Evolutionary conservation across 1,284 basidiomycete species (phyloP).

Genomic region (Irpex sp.): DNA sequence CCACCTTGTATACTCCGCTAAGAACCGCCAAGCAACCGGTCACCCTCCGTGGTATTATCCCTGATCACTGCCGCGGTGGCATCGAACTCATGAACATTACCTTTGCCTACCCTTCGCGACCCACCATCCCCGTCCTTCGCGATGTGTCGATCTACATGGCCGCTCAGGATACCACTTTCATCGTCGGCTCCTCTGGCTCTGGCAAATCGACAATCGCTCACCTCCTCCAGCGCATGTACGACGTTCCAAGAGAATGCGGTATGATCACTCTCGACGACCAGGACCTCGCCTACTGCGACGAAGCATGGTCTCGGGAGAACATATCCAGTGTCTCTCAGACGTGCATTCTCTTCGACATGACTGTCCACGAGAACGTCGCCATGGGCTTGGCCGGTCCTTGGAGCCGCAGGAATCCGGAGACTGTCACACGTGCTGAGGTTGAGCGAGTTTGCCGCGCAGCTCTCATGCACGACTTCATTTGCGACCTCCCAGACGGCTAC

Average conservation of each 20-base stretch:
- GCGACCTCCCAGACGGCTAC: conserved; percentile 83
- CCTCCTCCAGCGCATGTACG: conserved; percentile 81
- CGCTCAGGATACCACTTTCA: conserved; percentile 84
- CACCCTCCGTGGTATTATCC: conserved; percentile 56
- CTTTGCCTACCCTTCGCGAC: conserved; percentile 87
- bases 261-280: conserved; percentile 81
- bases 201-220: conserved; percentile 93
- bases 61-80: conserved; percentile 67
- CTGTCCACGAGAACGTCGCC: conserved; percentile 87
- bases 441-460: conserved; percentile 82
- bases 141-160: conserved; percentile 78
- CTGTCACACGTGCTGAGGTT: conserved; percentile 69
- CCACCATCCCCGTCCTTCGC: conserved; percentile 54
- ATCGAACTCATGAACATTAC: conserved; percentile 74
- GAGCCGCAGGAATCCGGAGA: conserved; percentile 33
- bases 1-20: conserved; percentile 22
- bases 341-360: conserved; percentile 78
- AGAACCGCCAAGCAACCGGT: conserved; percentile 24
- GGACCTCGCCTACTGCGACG: conserved; percentile 73
- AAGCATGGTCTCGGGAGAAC: conserved; percentile 67
- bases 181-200: conserved; percentile 88
- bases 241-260: conserved; percentile 44
- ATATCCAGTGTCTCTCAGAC: conserved; percentile 81
- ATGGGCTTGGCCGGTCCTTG: conserved; percentile 66
- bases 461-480: conserved; percentile 86